Evolutionary conservation across 768 basidiomycete genomes (phyloP).

Genomic region (Naganishia friedmannii): DNA sequence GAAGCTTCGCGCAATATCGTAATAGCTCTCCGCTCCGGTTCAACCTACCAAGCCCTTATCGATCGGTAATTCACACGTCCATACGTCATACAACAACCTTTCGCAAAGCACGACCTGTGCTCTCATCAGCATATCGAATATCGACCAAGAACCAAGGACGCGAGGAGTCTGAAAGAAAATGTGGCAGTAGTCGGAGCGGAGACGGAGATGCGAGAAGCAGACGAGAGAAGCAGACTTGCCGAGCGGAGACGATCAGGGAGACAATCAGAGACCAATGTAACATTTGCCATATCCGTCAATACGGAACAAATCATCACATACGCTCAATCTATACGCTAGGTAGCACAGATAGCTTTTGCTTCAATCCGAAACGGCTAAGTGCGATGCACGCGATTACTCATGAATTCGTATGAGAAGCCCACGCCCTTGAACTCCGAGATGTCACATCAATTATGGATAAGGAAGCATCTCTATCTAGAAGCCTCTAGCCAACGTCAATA

Average conservation of each 20-base stretch:
- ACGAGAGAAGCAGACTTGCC: background rate
- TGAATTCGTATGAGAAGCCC: no score
- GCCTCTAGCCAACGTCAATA: constrained; percentile 8
- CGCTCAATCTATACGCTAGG: no score
- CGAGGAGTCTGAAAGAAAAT: no score
- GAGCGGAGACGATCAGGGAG: background rate
- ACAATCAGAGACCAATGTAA: background rate
- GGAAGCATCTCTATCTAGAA: background rate
- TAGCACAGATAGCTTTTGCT: no score
- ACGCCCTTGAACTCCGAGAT: background rate
- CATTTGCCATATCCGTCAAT: background rate
- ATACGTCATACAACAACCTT: background rate
- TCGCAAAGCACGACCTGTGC: background rate
- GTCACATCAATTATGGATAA: background rate
- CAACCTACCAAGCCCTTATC: background rate
- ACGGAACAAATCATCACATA: background rate
- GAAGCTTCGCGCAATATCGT: no score
- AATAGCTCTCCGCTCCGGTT: no score
- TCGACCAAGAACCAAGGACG: background rate
- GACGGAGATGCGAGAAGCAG: no score
- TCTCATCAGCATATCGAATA: background rate
- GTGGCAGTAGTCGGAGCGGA: no score
- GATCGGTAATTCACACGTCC: background rate
- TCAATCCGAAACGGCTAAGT: no score
- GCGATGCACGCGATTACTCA: no score